Base-by-base conservation (phyloP, 306 rosid species). In the Urtica urens region DNA sequence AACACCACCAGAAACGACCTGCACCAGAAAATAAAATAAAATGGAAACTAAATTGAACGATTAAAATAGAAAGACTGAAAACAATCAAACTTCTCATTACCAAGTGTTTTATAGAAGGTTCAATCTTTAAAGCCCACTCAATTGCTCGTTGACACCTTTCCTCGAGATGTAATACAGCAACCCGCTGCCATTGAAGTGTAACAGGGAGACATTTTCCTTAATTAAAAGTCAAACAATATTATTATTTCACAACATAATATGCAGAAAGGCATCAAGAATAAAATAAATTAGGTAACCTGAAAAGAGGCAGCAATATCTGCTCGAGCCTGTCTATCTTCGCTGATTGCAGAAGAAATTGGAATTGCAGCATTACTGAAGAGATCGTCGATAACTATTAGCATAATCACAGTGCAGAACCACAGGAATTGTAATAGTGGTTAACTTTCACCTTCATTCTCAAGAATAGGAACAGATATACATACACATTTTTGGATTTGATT, bases 231-330 rank as follows among this genome's bases (percentile, higher is more conserved):
- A 10, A 49, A 17, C 25, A 43, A 41, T 53, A 30, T 28, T 11
- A 37, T 9, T 22, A 35, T 52, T 55, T 55, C 30, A 53, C 53
- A 30, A 63, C 38, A 29, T n/a, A n/a, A 12, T 14, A 10, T 17
- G 43, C 30, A 31, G 22, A 58, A 51, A 42, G 54, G 51, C 39
- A 2, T 45, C 15, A 39, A 21, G 3, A 24, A 25, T 31, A 27
- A 13, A 35, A 35, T 5, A 43, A 20, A 51, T 23, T 52, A 46
- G 49, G 65, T 50, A 49, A 87, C 96, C 96, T 87, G 96, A 78
- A 90, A 90, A 58, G 97, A 79, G 46, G 97, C 90, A 57, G 97
- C 97, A 60, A 84, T 81, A 77, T 90, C 87, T 65, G 95, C 97
- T 64, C 97, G 75, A 50, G 75, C 62, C 48, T 67, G 42, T 68